Evolutionary conservation across 805 yeast species (phyloP).

Genomic region (Pichia paraexigua): DNA sequence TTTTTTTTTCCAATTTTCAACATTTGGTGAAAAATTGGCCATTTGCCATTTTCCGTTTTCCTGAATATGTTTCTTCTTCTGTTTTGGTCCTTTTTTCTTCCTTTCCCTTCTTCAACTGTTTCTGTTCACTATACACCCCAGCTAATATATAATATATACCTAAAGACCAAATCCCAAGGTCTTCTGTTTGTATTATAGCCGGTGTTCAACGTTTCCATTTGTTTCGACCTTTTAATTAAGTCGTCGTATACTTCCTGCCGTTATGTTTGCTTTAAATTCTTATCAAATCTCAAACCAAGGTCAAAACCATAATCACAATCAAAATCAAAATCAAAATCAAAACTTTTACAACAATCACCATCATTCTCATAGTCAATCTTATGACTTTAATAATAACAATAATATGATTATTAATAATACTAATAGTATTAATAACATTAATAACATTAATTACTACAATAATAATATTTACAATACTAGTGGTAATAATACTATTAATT

Average conservation of each 20-base stretch:
- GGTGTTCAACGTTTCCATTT: background rate
- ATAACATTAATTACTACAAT: background rate
- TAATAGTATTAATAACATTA: background rate
- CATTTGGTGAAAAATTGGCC: background rate
- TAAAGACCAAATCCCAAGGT: background rate
- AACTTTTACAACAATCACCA: background rate
- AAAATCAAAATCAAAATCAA: background rate
- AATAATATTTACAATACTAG: background rate
- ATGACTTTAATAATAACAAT: background rate
- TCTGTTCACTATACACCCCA: constrained; percentile 3
- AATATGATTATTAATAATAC: background rate
- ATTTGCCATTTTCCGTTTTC: background rate
- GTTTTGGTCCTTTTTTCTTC: background rate
- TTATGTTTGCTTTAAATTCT: background rate
- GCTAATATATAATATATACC: background rate
- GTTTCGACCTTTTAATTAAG: constrained; percentile 11
- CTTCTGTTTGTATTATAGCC: background rate
- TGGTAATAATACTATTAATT: background rate
- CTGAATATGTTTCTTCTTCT: background rate
- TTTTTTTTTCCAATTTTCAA: too few species aligned
- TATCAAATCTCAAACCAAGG: background rate
- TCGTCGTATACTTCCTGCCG: constrained; percentile 2
- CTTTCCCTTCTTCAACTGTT: background rate
- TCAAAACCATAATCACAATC: background rate
- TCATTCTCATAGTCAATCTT: background rate